Evolutionary conservation across 768 basidiomycete species (phyloP).

Genomic region (Russula emetica): DNA sequence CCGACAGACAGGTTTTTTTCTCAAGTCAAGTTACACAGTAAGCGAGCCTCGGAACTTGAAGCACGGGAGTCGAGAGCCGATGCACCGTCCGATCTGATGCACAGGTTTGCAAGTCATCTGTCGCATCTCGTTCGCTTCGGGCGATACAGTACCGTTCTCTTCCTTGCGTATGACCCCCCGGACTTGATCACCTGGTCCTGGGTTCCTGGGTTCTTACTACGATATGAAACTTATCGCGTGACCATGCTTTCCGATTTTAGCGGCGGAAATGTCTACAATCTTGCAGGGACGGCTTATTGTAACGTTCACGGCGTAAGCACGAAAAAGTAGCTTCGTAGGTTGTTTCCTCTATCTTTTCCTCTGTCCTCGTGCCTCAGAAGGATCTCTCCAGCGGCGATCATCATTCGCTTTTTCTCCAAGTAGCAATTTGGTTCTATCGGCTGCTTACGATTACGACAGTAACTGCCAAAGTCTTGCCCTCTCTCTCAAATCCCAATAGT

Average conservation of each 20-base stretch:
- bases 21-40: no score
- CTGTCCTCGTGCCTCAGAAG: no score
- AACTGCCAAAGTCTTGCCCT: no score
- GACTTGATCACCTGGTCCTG: background rate
- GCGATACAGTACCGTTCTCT: background rate
- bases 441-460: no score
- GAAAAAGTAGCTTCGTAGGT: no score
- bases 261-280: constrained; percentile 29
- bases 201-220: constrained; percentile 37
- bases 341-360: no score
- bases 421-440: no score
- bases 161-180: no score
- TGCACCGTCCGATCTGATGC: background rate
- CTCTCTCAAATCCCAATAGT: no score
- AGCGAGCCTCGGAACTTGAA: background rate
- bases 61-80: background rate
- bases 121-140: background rate
- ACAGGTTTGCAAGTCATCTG: background rate
- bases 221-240: constrained; percentile 98
- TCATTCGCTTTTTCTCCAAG: no score
- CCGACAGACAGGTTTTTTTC: background rate
- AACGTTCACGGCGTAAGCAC: background rate
- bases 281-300: constrained; percentile 30
- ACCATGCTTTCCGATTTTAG: constrained; percentile 92
- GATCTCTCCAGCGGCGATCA: no score